Evolutionary conservation across 2,329 filamentous ascomycete genomes (phyloP).

Genomic region (Alternaria novae-zelandiae): DNA sequence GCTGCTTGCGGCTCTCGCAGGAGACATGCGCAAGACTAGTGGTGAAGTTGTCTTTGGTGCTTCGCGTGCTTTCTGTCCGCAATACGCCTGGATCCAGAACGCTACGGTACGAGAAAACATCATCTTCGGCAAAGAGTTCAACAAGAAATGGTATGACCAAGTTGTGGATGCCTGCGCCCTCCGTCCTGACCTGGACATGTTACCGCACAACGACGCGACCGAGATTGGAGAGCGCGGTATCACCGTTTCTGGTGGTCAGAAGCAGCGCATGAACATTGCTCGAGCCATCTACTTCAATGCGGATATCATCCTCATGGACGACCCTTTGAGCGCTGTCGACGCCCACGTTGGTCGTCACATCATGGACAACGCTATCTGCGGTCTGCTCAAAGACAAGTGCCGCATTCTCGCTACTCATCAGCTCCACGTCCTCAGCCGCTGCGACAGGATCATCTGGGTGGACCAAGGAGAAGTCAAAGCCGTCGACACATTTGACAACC

Average conservation of each 20-base stretch:
- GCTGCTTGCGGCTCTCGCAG: slow-evolving; percentile 83
- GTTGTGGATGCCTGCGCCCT: slow-evolving; percentile 89
- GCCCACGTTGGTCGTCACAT: slow-evolving; percentile 71
- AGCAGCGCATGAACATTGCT: slow-evolving; percentile 93
- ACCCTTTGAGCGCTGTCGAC: slow-evolving; percentile 65
- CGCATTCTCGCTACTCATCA: slow-evolving; percentile 93
- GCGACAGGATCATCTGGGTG: slow-evolving; percentile 93
- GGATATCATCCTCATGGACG: slow-evolving; percentile 69
- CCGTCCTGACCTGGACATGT: slow-evolving; percentile 84
- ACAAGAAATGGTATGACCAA: slow-evolving; percentile 78
- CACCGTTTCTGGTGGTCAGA: slow-evolving; percentile 93
- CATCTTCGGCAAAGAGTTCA: slow-evolving; percentile 77
- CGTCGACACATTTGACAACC: slow-evolving; percentile 85
- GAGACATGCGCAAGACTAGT: slow-evolving; percentile 86
- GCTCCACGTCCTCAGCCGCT: slow-evolving; percentile 87
- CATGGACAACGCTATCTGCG: slow-evolving; percentile 93
- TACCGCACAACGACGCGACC: slow-evolving; percentile 86
- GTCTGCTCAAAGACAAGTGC: slow-evolving; percentile 86
- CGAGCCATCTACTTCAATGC: slow-evolving; percentile 72
- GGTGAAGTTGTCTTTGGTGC: slow-evolving; percentile 79
- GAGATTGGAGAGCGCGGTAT: slow-evolving; percentile 97
- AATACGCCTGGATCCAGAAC: slow-evolving; percentile 98
- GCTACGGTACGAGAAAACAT: slow-evolving; percentile 88
- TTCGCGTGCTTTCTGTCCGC: slow-evolving; percentile 86
- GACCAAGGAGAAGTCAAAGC: slow-evolving; percentile 83